Evolutionary conservation across 768 basidiomycete species (phyloP).

Genomic region (Cubamyces sp.): DNA sequence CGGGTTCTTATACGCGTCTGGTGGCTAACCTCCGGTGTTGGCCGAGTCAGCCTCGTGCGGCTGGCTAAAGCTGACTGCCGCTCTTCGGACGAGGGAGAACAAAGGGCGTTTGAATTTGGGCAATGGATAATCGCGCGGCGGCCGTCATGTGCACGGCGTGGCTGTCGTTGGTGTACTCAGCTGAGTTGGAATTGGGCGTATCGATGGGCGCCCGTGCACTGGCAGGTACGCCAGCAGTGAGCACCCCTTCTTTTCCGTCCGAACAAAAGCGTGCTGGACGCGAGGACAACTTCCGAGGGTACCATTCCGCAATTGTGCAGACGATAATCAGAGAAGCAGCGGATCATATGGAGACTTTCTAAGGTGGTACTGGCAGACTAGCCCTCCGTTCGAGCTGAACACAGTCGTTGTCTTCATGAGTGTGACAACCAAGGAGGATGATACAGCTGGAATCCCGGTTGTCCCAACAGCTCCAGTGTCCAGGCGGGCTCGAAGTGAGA

Average conservation of each 20-base stretch:
- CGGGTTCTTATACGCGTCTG: constrained; percentile 8
- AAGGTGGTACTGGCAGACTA: background rate
- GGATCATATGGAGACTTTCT: background rate
- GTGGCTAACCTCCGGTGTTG: background rate
- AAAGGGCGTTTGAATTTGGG: background rate
- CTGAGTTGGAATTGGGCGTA: constrained; percentile 19
- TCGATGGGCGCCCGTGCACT: constrained; percentile 15
- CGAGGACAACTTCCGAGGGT: background rate
- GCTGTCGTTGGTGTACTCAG: constrained; percentile 2
- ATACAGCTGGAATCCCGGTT: no score
- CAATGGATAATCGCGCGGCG: background rate
- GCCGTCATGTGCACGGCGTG: background rate
- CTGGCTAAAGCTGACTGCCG: background rate
- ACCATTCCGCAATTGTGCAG: background rate
- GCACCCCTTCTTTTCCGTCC: background rate
- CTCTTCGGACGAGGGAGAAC: background rate
- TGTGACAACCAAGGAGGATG: no score
- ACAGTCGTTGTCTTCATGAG: no score
- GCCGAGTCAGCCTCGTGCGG: background rate
- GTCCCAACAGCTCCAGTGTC: no score
- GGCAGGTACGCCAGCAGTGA: background rate
- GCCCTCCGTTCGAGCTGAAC: no score
- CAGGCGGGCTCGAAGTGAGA: no score
- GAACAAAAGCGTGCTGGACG: background rate
- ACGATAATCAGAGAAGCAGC: constrained; percentile 18